Percentiles rank a stretch among this genome's conserved stretches.
These are phyloP conservation scores for Meyerozyma carpophila DNA, from an alignment of 1,139 yeast genomes.

Conservation along the genomic window DNA sequence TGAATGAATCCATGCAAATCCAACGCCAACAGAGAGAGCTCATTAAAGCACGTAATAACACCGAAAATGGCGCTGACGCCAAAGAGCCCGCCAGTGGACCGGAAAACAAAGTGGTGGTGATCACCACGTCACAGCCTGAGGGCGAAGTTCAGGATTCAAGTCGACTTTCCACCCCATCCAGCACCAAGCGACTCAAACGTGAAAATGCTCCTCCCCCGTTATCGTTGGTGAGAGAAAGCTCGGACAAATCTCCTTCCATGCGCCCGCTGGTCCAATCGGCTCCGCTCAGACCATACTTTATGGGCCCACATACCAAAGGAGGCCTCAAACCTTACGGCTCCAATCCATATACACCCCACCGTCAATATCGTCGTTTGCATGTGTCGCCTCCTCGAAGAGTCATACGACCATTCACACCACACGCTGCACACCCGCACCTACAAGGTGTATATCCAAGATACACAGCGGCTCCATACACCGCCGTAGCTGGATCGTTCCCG, in stretches of 20 bases:
- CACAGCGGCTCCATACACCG: conserved; percentile 9
- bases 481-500: conserved; percentile 10
- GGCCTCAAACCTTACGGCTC: neutral
- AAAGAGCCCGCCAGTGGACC: conserved; percentile 6
- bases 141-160: conserved; percentile 12
- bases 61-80: conserved; percentile 4
- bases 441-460: neutral
- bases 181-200: conserved; percentile 37
- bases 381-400: neutral
- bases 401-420: neutral
- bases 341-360: neutral
- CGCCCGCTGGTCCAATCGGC: conserved; percentile 40
- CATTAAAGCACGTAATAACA: conserved; percentile 32
- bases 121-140: neutral
- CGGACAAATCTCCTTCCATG: conserved; percentile 4
- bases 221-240: conserved; percentile 8
- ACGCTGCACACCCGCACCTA: neutral
- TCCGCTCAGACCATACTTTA: conserved; percentile 26
- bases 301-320: neutral
- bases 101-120: conserved; percentile 1
- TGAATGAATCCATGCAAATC: conserved; percentile 40
- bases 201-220: conserved; percentile 43
- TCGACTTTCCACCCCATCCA: conserved; percentile 16
- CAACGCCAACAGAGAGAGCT: conserved; percentile 44
- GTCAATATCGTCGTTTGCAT: neutral